phyloP scores from a whole-genome alignment of 163 green algal species.

The Scenedesmus sp. region DNA sequence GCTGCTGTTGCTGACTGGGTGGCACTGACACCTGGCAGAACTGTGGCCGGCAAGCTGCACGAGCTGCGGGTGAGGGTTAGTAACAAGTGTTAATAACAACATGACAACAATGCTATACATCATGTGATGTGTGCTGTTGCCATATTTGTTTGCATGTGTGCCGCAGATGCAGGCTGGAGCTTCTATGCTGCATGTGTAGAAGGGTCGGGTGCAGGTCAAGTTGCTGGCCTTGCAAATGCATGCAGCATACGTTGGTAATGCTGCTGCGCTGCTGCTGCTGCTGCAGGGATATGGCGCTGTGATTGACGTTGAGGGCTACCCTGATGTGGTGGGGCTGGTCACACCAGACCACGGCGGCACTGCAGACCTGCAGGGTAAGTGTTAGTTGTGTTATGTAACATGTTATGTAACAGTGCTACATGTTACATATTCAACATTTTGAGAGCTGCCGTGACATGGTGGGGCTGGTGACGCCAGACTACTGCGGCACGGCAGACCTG shows the following conservation, averaged over 20 bases:
- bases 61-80: slow-evolving; percentile 63
- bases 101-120: no score
- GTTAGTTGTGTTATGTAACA: background rate
- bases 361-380: background rate
- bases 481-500: background rate
- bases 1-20: background rate
- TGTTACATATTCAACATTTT: slow-evolving; percentile 50
- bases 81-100: no score
- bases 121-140: no score
- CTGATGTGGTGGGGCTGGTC: slow-evolving; percentile 60
- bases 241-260: background rate
- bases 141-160: no score
- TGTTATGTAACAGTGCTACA: background rate
- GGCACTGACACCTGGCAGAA: slow-evolving; percentile 17
- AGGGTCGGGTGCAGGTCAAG: no score
- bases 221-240: no score
- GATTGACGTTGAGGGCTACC: slow-evolving; percentile 62
- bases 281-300: slow-evolving; percentile 75
- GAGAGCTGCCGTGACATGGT: slow-evolving; percentile 62
- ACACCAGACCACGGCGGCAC: background rate
- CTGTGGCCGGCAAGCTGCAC: slow-evolving; percentile 64
- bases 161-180: no score
- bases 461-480: slow-evolving; percentile 10
- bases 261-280: background rate
- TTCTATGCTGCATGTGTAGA: no score